Evolutionary conservation across 352 stramenopile species (phyloP), one percentile per base, ranked within the genome.

Genomic region (Pythium guiyangense): DNA sequence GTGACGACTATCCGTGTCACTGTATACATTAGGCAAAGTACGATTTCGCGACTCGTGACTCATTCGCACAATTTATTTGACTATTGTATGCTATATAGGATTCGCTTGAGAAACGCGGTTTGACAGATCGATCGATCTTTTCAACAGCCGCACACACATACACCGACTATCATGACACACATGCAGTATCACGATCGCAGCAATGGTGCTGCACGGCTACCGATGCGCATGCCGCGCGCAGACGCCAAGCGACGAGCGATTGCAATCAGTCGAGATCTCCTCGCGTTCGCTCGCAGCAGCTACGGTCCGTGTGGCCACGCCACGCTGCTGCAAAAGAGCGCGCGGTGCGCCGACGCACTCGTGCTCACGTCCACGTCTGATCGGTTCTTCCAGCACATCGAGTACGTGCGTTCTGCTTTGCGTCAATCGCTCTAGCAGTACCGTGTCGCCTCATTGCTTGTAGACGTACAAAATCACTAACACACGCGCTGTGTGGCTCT

Each of bases 281-380:
- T 68, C 54, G 52, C 43, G 34, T 49, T 79, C 10, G 67, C 75
- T 4, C 25, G n/a, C 17, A 64, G 63, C 17, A 84, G 71, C 66
- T 84, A 74, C 35, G 78, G 78, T 2, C 76, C 76, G 2, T 56
- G 64, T 14, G 74, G 79, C 0, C 62, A 56, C 20, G 45, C 68
- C 6, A 80, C 77, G 44, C 53, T 81, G 31, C 22, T 89, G 10
- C 74, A 83, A 65, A 66, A 74, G 34, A 89, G 79, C 43, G 57
- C 54, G 45, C 62, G 69, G 39, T 78, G 73, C 25, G 60, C 60
- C 3, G 77, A 88, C 45, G 75, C 65, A 4, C 63, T 86, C 20
- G 76, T 72, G 18, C 22, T 74, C 64, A 88, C 77, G 26, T 66
- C 66, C 18, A 57, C 70, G 8, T 71, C 73, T 1, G 60, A 79